Evolutionary conservation across 2,329 filamentous ascomycete species (phyloP).

Genomic region (Tetracladium maxilliforme): DNA sequence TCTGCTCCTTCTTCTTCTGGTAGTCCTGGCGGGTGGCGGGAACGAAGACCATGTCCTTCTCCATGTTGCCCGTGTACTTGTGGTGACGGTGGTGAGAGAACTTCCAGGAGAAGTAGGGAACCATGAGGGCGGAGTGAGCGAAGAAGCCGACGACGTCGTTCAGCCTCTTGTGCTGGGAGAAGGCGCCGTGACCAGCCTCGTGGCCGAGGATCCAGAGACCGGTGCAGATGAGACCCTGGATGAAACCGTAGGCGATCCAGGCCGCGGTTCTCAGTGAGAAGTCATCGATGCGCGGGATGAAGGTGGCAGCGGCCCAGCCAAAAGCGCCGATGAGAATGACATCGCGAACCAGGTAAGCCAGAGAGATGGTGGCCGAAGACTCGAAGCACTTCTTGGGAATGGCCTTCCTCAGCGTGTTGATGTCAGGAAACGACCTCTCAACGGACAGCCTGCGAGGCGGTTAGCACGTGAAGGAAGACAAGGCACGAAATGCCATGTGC

Average conservation of each 20-base stretch:
- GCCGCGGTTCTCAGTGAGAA: constrained; percentile 25
- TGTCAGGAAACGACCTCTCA: constrained; percentile 22
- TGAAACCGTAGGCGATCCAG: constrained; percentile 45
- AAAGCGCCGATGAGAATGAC: constrained; percentile 30
- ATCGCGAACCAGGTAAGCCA: constrained; percentile 42
- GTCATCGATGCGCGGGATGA: constrained; percentile 34
- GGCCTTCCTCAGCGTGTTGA: constrained; percentile 31
- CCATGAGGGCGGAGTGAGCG: constrained; percentile 49
- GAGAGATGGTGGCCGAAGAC: constrained; percentile 32
- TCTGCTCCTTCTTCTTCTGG: constrained; percentile 12
- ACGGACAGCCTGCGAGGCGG: constrained; percentile 1
- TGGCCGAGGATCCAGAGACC: constrained; percentile 60
- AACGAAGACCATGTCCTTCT: constrained; percentile 52
- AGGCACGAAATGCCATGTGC: no score
- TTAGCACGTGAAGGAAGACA: no score
- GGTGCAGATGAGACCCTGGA: constrained; percentile 51
- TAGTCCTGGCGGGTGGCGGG: constrained; percentile 26
- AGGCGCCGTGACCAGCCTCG: constrained; percentile 56
- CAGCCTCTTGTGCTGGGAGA: constrained; percentile 37
- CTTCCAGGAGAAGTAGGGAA: constrained; percentile 63
- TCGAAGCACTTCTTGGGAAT: constrained; percentile 49
- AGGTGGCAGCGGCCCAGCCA: constrained; percentile 33
- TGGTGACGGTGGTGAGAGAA: constrained; percentile 58
- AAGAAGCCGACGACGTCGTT: constrained; percentile 50
- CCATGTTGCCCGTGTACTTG: constrained; percentile 51